Conservation (phyloP, 306 rosid species). For the Quercus ilex region DNA sequence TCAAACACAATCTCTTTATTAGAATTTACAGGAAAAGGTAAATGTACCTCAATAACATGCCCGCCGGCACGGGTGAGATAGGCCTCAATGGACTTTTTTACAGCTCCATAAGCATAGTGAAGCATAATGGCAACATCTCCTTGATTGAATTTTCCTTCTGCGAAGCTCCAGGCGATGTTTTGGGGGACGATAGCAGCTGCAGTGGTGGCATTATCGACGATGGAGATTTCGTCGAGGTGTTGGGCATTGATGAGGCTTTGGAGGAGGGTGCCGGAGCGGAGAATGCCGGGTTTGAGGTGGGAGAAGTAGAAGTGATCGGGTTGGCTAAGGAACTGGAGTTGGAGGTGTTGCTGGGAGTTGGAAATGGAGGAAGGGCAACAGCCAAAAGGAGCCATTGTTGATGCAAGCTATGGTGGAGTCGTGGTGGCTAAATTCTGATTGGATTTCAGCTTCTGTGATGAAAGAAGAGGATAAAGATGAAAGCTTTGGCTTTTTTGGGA, state of each 20-base stretch:
- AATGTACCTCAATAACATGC: conserved; percentile 66
- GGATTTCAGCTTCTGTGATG: conserved; percentile 57
- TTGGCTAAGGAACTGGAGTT: conserved; percentile 59
- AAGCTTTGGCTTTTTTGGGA: conserved; percentile 58
- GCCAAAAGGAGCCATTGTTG: conserved; percentile 95
- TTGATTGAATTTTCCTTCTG: conserved; percentile 54
- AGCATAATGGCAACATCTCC: conserved; percentile 89
- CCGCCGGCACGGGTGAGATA: conserved; percentile 88
- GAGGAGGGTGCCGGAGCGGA: conserved; percentile 59
- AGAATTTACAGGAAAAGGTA: conserved; percentile 81
- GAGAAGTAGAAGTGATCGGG: conserved; percentile 86
- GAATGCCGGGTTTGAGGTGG: conserved; percentile 52
- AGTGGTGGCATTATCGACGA: conserved; percentile 98
- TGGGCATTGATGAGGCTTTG: conserved; percentile 65
- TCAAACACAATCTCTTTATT: conserved; percentile 66
- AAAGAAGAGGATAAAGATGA: conserved; percentile 11
- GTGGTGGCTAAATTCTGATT: conserved; percentile 73
- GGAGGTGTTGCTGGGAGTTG: conserved; percentile 59
- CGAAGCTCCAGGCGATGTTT: conserved; percentile 70
- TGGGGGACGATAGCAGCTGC: conserved; percentile 97
- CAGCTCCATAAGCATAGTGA: conserved; percentile 83
- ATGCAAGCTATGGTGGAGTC: conserved; percentile 70
- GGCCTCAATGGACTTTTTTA: conserved; percentile 91
- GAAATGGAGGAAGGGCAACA: conserved; percentile 70
- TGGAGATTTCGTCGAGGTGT: conserved; percentile 69